Evolutionary conservation across 805 yeast species (phyloP), one percentile per base, ranked within the genome.

Genomic region (Teunomyces panamensis): DNA sequence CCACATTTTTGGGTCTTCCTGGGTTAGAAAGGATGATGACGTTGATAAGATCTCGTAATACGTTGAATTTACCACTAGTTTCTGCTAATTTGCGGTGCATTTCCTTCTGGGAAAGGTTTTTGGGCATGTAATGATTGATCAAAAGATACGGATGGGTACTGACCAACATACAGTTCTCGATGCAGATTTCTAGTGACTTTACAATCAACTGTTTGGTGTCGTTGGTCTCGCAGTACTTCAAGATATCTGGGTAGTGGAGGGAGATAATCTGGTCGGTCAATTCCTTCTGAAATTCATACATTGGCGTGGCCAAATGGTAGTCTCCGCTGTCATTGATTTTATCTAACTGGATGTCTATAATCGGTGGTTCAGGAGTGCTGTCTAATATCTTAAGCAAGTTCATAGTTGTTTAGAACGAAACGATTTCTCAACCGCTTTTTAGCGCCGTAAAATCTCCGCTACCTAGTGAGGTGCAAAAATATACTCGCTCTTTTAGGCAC

Each of bases 251-350:
- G 62, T 91, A 92, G 66, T 92, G 98, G 35, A 90, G 72, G 1
- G 96, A 87, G 9, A 92, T 87, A 28, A 94, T 90, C 62, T 90
- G 96, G 64, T 92, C 96, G 9, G 91, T 88, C 45, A 92, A 74
- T 58, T 90, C 94, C 58, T 84, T 85, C 62, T 92, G 98, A 55
- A 87, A 87, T 52, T 86, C 89, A 46, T 85, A 80, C 83, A 90
- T 80, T 3, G 96, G 91, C 5, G 92, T 84, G 0, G 95, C 87
- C 26, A 90, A 69, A 63, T 82, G 79, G 62, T 88, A 89, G 52
- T 86, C 95, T 9, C 89, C 77, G 9, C 77, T 69, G 3, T 56
- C 58, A 50, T 75, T 75, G 46, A 65, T 62, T 17, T 75, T 73
- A n/a, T 71, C 73, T 24, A 83, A 74, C 33, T 69, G 68, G 27